phyloP scores from a whole-genome alignment of 148 eudicot species.

The Amaranthus hypochondriacus region DNA sequence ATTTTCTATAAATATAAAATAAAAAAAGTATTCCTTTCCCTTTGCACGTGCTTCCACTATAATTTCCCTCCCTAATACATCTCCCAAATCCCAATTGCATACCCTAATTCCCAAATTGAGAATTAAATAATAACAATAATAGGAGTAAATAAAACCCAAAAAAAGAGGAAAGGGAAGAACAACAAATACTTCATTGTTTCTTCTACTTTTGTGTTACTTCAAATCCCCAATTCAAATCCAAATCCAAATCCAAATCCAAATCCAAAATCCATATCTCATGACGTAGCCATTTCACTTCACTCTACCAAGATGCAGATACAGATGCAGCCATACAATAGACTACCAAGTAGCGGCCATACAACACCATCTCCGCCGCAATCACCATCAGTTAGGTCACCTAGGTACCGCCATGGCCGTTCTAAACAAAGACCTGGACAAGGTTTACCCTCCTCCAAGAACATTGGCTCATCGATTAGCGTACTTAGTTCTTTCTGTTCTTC shows the following conservation, averaged over 20 bases:
- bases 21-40: not conserved
- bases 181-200: not conserved
- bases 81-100: too few relatives aligned
- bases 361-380: slow-evolving; percentile 88
- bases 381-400: slow-evolving; percentile 63
- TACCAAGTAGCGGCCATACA: slow-evolving; percentile 77
- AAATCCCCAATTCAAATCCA: not conserved
- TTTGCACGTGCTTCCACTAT: not conserved
- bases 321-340: slow-evolving; percentile 77
- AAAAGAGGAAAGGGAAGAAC: not conserved
- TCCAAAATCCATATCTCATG: not conserved
- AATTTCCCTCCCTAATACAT: not conserved
- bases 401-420: slow-evolving; percentile 45
- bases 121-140: not conserved
- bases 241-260: not conserved
- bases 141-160: not conserved
- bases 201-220: not conserved
- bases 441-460: slow-evolving; percentile 24
- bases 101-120: too few relatives aligned
- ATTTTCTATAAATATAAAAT: not conserved
- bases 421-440: slow-evolving; percentile 27
- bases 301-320: slow-evolving; percentile 6
- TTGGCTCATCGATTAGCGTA: slow-evolving; percentile 67
- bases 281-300: not conserved
- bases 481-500: slow-evolving; percentile 54